These are phyloP conservation scores for Colletotrichum spinosum DNA, from an alignment of 2,329 filamentous ascomycete species.

Conservation along the genomic window DNA sequence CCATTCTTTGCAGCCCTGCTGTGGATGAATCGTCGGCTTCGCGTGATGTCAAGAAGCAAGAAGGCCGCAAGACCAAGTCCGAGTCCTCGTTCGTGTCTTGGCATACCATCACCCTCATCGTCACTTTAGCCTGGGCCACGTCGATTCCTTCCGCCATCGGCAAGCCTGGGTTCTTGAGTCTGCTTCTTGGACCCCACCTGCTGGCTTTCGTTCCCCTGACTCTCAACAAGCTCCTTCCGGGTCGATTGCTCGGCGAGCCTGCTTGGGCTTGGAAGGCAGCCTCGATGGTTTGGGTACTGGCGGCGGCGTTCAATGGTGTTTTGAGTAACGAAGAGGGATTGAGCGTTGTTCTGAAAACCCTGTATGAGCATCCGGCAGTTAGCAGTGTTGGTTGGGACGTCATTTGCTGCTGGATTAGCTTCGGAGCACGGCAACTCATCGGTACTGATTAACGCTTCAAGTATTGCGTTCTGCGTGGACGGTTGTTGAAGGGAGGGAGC, in stretches of 20 bases:
- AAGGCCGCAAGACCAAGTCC: too few species aligned
- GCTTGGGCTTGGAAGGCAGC: slow-evolving; percentile 21
- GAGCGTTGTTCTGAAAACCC: slow-evolving; percentile 16
- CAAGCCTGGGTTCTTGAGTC: slow-evolving; percentile 35
- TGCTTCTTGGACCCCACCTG: slow-evolving; percentile 41
- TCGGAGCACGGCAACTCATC: slow-evolving; percentile 36
- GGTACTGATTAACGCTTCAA: neutral
- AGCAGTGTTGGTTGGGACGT: slow-evolving; percentile 45
- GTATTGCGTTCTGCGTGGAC: too few species aligned
- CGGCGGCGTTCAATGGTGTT: slow-evolving; percentile 14
- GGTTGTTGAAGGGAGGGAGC: too few species aligned
- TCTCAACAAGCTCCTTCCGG: slow-evolving; percentile 29
- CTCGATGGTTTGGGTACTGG: slow-evolving; percentile 32
- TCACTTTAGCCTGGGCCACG: slow-evolving; percentile 36
- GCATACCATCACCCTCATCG: slow-evolving; percentile 32
- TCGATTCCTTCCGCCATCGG: slow-evolving; percentile 33
- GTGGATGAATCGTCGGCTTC: neutral
- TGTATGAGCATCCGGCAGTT: slow-evolving; percentile 43
- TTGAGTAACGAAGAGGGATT: slow-evolving; percentile 16
- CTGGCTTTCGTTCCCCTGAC: slow-evolving; percentile 42
- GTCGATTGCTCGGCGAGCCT: slow-evolving; percentile 25
- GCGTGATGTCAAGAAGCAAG: neutral
- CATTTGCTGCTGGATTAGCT: slow-evolving; percentile 43
- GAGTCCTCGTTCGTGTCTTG: slow-evolving; percentile 4
- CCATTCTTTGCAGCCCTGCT: slow-evolving; percentile 36